Evolutionary conservation across 805 yeast genomes (phyloP).

Genomic region (Candida patagonica): DNA sequence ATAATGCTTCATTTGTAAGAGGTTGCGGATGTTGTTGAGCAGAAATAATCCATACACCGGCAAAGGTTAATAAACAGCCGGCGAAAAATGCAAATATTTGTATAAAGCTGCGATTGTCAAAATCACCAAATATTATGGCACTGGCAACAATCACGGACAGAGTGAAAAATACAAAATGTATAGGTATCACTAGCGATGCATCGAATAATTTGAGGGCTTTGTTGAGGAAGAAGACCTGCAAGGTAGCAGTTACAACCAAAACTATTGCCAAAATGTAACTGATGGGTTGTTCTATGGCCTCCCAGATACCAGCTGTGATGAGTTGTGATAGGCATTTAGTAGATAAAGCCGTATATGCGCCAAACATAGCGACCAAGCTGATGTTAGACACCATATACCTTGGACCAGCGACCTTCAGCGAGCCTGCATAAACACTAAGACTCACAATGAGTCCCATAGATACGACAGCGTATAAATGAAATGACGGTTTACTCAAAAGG

Average conservation of each 20-base stretch:
- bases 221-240: constrained; percentile 34
- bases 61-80: constrained; percentile 33
- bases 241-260: constrained; percentile 31
- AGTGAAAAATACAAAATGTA: constrained; percentile 42
- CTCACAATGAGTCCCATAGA: constrained; percentile 14
- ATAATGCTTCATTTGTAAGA: too few relatives aligned
- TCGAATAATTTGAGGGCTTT: constrained; percentile 33
- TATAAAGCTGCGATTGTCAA: constrained; percentile 22
- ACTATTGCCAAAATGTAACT: constrained; percentile 28
- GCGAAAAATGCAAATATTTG: constrained; percentile 23
- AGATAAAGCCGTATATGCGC: constrained; percentile 39
- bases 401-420: neutral
- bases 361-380: constrained; percentile 35
- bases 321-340: constrained; percentile 35
- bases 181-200: constrained; percentile 40
- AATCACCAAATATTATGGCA: constrained; percentile 34
- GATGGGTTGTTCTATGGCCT: constrained; percentile 22
- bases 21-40: too few relatives aligned
- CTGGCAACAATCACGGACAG: constrained; percentile 37
- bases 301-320: constrained; percentile 17
- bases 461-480: constrained; percentile 23
- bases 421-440: neutral
- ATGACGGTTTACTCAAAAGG: constrained; percentile 21
- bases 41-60: constrained; percentile 35
- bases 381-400: constrained; percentile 26